Base-by-base conservation (phyloP, 179 eudicot genomes). In the Actinidia chinensis region DNA sequence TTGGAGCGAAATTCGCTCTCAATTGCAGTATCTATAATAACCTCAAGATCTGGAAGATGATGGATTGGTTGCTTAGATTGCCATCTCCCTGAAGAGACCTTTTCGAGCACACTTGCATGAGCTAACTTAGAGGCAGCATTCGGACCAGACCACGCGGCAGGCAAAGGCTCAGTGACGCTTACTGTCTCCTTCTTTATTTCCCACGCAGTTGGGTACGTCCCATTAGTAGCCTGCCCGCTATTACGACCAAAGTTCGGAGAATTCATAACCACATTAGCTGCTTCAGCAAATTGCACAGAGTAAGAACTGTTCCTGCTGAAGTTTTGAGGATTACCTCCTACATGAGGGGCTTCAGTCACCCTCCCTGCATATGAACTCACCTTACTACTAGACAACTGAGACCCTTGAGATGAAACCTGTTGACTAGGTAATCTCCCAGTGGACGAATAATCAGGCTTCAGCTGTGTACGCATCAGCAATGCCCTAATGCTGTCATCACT, bases 71-170 rank as follows among this genome's bases (percentile, higher is more conserved):
- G 88, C 83, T 87, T 93, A 20, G 94, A 90, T 67, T 87, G 95
- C 99, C 99, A 95, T 75, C 98, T 85, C 40, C 99, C 98, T 7
- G 99, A 93, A 12, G 98, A 89, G 46, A 95, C 90, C 87, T 95
- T 88, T 33, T 95, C 99, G 33, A 95, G 84, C 4, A 97, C 98
- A 83, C 98, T 95, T 14, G 98, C 97, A 82, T 90, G 97, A 22
- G 95, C 92, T 83, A 95, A 83, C 87, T 95, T 95, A 0, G 88
- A 71, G 18, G 84, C 97, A 56, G 88, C 85, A 83, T 81, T 89
- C 60, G 89, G 89, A 66, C 88, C 93, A 46, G 86, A 84, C 90
- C 85, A 88, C 0, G 83, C 14, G 73, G n/a, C n/a, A n/a, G 89
- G 73, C 58, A 56, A 79, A 11, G 81, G 66, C 73, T 88, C 98